A percentile compares a stretch with the other conserved stretches of the same genome.
These are phyloP conservation scores for Evansstolkia leycettana DNA, from an alignment of 495 filamentous ascomycete genomes.

Conservation along the genomic window DNA sequence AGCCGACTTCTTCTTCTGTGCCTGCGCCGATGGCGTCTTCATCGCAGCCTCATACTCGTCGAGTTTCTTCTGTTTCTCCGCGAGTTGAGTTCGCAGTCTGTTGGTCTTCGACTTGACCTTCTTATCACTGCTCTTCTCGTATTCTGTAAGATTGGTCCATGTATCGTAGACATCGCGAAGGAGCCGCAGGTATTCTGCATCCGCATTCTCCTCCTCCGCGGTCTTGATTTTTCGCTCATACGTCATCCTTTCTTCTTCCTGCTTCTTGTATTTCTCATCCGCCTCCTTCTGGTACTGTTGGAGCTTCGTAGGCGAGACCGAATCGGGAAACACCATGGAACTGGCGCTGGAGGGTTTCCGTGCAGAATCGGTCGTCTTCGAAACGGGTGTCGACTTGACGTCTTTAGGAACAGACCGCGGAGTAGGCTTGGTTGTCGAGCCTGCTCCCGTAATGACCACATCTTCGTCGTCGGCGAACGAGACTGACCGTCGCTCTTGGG, in stretches of 20 bases:
- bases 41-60: conserved; percentile 4
- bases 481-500: conserved; percentile 12
- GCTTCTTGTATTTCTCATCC: conserved; percentile 1
- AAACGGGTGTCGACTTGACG: background rate
- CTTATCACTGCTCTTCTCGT: background rate
- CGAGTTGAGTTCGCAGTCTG: background rate
- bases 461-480: conserved; percentile 14
- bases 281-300: conserved; percentile 2
- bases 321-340: conserved; percentile 3
- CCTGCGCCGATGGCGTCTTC: background rate
- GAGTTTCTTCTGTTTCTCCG: conserved; percentile 1
- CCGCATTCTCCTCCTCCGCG: conserved; percentile 1
- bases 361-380: background rate
- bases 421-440: conserved; percentile 3
- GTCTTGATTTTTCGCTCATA: conserved; percentile 5
- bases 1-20: conserved; percentile 4
- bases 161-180: background rate
- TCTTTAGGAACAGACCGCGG: background rate
- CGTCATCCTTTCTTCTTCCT: conserved; percentile 1
- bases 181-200: conserved; percentile 1
- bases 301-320: background rate
- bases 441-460: conserved; percentile 2
- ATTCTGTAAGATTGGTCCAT: background rate
- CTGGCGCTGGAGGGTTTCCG: background rate
- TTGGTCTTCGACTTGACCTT: background rate